These are phyloP conservation scores for Fusarium sp. DNA, from an alignment of 2,329 filamentous ascomycete genomes.

Conservation along the genomic window DNA sequence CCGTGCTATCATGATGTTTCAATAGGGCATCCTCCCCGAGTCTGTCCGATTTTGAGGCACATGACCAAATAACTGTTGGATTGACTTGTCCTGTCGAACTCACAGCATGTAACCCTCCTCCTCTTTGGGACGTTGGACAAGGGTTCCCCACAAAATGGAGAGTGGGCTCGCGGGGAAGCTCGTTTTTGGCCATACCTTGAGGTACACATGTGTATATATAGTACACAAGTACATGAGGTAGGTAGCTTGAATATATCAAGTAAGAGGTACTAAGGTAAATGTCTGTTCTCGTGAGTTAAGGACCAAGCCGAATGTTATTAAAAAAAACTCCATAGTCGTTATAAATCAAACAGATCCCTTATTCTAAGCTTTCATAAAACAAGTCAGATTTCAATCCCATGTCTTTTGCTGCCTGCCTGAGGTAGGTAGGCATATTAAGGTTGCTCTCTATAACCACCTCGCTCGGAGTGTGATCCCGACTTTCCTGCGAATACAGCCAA, in stretches of 20 bases:
- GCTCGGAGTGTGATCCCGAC: constrained; percentile 13
- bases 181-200: neutral
- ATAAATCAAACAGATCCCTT: no score
- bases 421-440: neutral
- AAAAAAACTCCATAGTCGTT: no score
- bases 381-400: neutral
- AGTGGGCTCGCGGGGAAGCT: neutral
- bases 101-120: constrained; percentile 18
- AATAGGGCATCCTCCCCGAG: constrained; percentile 9
- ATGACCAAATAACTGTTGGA: constrained; percentile 21
- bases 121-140: neutral
- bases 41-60: constrained; percentile 28
- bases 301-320: no score
- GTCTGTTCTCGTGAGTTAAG: no score
- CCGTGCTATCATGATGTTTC: neutral
- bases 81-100: constrained; percentile 1
- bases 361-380: neutral
- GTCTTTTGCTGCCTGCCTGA: no score
- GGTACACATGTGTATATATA: no score
- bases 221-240: no score
- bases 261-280: no score
- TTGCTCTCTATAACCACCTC: neutral
- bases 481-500: neutral
- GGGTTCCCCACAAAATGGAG: constrained; percentile 17
- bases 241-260: no score